Evolutionary conservation across 2,329 filamentous ascomycete species (phyloP), one percentile per base, ranked within the genome.

Genomic region (Blumeria hordei): DNA sequence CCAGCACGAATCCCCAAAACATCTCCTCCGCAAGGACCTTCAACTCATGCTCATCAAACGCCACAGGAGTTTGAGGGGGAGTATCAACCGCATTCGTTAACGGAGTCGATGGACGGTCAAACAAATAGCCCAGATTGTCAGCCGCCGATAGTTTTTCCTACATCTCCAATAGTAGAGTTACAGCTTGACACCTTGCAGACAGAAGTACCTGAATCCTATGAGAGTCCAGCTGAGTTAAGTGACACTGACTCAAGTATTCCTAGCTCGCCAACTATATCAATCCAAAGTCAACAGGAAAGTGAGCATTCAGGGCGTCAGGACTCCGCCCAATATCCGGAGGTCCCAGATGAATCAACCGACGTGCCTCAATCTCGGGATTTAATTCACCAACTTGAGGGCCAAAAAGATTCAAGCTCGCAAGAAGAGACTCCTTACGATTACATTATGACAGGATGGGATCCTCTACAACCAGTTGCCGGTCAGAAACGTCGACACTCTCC

Each of bases 31-130:
- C 43, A 45, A 21, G 16, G 16, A 18, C 43, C 43, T 45, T 18
- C 43, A 45, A 45, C 11, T 50, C 28, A 50, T 50, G 3, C 11
- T 50, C 11, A 50, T 50, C 45, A 50, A 34, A 11, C 28, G 11
- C 21, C 45, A 50, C 45, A 50, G 11, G 45, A 50, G 45, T 50
- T 50, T 50, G 45, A 50, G 45, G 45, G 45, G 18, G 45, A 50
- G 45, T 32, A 12, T 50, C 21, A 50, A 50, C 8, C 18, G 6
- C n/a, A 45, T 45, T 18, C 4, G 41, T 39, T n/a, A 39, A 11
- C 10, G 37, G 5, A 39, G 37, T 11, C 37, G 10, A 39, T n/a
- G 10, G n/a, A 11, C n/a, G 37, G n/a, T 39, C n/a, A 39, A 39
- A 11, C n/a, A 39, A 11, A 39, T 39, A n/a, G 37, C 11, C 37